These are phyloP conservation scores for Ascochyta viciae-villosae DNA, from an alignment of 2,329 filamentous ascomycete genomes.

Conservation along the genomic window DNA sequence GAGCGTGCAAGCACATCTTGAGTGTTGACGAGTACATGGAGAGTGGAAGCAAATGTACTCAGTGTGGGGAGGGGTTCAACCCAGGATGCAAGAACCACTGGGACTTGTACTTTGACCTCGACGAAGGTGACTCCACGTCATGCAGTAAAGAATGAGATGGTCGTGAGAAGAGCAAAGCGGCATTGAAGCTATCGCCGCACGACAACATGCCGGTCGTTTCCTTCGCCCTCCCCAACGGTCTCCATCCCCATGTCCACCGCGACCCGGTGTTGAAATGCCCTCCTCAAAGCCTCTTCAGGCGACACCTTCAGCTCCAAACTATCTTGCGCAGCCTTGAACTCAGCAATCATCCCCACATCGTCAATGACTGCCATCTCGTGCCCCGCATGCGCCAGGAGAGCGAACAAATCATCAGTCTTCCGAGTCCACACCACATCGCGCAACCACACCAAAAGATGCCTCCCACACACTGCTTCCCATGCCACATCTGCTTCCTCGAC, in stretches of 20 bases:
- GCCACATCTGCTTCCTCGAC: neutral
- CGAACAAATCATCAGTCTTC: neutral
- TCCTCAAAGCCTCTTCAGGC: neutral
- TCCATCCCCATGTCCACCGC: conserved; percentile 2
- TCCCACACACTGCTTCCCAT: neutral
- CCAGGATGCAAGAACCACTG: conserved; percentile 47
- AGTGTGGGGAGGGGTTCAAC: conserved; percentile 42
- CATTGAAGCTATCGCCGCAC: neutral
- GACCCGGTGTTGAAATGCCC: conserved; percentile 3
- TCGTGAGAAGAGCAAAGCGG: too few relatives aligned
- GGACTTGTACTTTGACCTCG: conserved; percentile 42
- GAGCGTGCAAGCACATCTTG: conserved; percentile 37
- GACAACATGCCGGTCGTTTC: neutral
- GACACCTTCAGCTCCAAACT: neutral
- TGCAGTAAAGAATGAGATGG: neutral
- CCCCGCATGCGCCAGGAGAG: neutral
- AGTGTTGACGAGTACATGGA: conserved; percentile 41
- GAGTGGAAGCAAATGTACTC: conserved; percentile 36
- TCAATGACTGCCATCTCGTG: neutral
- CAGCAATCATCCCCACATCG: neutral
- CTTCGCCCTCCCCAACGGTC: neutral
- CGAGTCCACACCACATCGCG: neutral
- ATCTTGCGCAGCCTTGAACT: neutral
- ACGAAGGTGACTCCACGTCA: neutral
- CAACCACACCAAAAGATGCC: too few relatives aligned